phyloP scores from a whole-genome alignment of 352 stramenopile genomes.

The Globisporangium cystogenes region DNA sequence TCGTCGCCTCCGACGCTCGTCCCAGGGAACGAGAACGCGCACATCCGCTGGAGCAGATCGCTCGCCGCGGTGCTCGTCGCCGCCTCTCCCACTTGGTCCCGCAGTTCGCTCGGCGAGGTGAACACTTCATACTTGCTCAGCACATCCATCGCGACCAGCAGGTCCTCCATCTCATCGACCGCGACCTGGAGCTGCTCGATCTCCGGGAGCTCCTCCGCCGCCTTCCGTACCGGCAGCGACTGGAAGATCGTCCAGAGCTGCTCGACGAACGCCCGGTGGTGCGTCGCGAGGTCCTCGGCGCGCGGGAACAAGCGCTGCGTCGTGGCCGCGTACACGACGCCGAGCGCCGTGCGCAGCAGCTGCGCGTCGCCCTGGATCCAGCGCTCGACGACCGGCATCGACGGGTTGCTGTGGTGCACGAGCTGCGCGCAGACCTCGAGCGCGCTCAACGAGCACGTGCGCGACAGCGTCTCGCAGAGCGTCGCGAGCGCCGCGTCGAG shows the following conservation, averaged over 20 bases:
- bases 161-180: constrained; percentile 67
- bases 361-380: constrained; percentile 60
- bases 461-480: constrained; percentile 30
- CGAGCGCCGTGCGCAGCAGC: constrained; percentile 53
- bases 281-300: not conserved
- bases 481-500: constrained; percentile 50
- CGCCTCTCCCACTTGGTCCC: constrained; percentile 11
- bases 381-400: constrained; percentile 23
- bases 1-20: not conserved
- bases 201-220: constrained; percentile 36
- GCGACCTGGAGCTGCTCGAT: constrained; percentile 61
- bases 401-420: constrained; percentile 61
- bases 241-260: constrained; percentile 70
- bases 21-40: constrained; percentile 24
- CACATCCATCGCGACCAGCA: constrained; percentile 67
- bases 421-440: constrained; percentile 50
- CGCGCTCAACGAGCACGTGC: constrained; percentile 20
- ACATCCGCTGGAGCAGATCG: constrained; percentile 47
- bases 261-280: constrained; percentile 35
- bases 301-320: not conserved
- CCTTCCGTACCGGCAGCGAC: constrained; percentile 61
- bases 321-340: constrained; percentile 24
- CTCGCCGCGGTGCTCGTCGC: constrained; percentile 3
- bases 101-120: constrained; percentile 23
- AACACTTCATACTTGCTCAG: constrained; percentile 51